Conservation (phyloP, 2,329 filamentous ascomycete genomes). For the Epichloe glyceriae region DNA sequence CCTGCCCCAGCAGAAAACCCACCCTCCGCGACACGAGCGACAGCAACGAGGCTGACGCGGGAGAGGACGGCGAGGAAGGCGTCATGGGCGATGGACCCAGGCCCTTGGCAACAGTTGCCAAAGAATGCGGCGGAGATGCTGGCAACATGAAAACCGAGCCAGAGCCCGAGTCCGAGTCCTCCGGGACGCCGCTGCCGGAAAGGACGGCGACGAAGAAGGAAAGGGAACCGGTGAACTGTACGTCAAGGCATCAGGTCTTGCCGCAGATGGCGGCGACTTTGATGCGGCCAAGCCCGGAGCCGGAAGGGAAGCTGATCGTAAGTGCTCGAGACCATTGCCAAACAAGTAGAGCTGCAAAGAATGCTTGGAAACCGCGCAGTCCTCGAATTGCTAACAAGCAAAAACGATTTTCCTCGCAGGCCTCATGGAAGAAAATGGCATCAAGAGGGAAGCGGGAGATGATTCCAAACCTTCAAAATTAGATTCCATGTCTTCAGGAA, state of each 20-base stretch:
- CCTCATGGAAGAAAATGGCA: slow-evolving; percentile 22
- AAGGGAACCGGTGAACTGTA: slow-evolving; percentile 43
- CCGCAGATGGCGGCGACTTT: slow-evolving; percentile 54
- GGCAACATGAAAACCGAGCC: slow-evolving; percentile 7
- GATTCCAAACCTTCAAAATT: slow-evolving; percentile 6
- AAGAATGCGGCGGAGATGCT: slow-evolving; percentile 20
- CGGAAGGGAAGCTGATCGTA: slow-evolving; percentile 53
- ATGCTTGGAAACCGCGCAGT: background rate
- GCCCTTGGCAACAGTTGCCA: slow-evolving; percentile 23
- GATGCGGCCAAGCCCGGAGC: slow-evolving; percentile 52
- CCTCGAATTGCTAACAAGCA: too few species aligned
- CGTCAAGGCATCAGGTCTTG: slow-evolving; percentile 43
- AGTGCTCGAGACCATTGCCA: slow-evolving; percentile 14
- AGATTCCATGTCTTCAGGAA: slow-evolving; percentile 1
- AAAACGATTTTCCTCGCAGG: slow-evolving; percentile 10
- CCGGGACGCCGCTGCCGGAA: background rate
- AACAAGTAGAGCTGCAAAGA: background rate
- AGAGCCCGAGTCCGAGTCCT: background rate
- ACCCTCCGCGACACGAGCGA: slow-evolving; percentile 5
- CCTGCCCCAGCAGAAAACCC: background rate
- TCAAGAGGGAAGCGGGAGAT: slow-evolving; percentile 10
- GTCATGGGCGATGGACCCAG: slow-evolving; percentile 16
- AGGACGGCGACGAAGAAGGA: slow-evolving; percentile 9
- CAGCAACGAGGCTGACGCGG: slow-evolving; percentile 18
- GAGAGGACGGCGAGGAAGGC: slow-evolving; percentile 20